Base-by-base conservation (phyloP, 345 rosid species). In the Pugionium dolabratum region DNA sequence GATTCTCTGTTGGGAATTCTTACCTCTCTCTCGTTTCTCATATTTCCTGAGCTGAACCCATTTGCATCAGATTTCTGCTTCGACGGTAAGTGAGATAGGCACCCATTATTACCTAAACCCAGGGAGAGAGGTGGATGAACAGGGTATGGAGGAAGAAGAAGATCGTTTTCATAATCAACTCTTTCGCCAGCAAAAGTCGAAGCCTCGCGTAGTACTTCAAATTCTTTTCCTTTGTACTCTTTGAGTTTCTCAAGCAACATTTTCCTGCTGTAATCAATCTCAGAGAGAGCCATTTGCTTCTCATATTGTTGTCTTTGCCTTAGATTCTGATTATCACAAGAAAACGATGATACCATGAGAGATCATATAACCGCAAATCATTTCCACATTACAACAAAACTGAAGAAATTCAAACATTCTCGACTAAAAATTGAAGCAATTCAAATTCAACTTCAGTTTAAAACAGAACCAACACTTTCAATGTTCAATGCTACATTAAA, bases 111-210 rank as follows among this genome's bases (percentile, higher is more conserved):
- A 31, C 79, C 79, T 48, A 69, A 53, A 67, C 75, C 79, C 18
- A 81, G 75, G 10, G 89, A 73, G 9, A 46, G 75, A 59, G 87
- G 90, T 10, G 76, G 66, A 18, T 79, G 82, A 58, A 76, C 77
- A 41, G 88, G 86, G 64, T 91, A 91, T 2, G 97, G 96, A 55
- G 97, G 97, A 64, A 91, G 91, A 4, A 86, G 76, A 63, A 91
- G 96, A 78, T 86, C 87, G 6, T 62, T 78, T 49, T 81, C 79
- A 8, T 79, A 83, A 42, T 84, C 86, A 43, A 85, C 90, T 47
- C 82, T 84, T 76, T 91, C 90, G 3, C 90, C 88, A 26, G 85
- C 90, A 76, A 91, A 91, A 73, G 64, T 78, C 41, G 89, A 63
- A 59, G 96, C 83, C 74, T 91, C 98, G 1, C 66, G 79, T 72